A percentile compares a stretch with the other conserved stretches of the same genome.
These are phyloP conservation scores for Scutellaria galericulata DNA, from an alignment of 257 asterid genomes.

Conservation along the genomic window DNA sequence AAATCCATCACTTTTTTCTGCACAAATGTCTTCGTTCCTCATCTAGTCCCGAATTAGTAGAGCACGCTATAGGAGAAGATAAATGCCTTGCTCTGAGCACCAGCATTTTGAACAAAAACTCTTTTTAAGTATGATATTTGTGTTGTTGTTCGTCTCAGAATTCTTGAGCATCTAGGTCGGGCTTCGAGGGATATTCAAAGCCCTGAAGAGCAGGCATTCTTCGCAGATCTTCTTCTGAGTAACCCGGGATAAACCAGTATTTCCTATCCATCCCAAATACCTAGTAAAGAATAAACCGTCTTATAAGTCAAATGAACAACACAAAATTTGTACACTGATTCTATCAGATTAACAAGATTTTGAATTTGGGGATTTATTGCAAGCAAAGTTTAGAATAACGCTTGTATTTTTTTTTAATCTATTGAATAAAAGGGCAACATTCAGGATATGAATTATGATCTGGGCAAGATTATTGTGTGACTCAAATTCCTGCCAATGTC, in stretches of 20 bases:
- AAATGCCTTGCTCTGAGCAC: slow-evolving; percentile 26
- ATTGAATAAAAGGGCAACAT: background rate
- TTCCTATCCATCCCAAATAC: slow-evolving; percentile 71
- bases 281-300: slow-evolving; percentile 36
- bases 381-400: background rate
- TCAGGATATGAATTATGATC: background rate
- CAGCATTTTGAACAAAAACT: slow-evolving; percentile 11
- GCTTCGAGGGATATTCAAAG: slow-evolving; percentile 74
- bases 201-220: slow-evolving; percentile 80
- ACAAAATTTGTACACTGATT: background rate
- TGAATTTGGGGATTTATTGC: background rate
- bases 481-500: background rate
- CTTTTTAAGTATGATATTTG: slow-evolving; percentile 3
- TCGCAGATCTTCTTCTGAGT: slow-evolving; percentile 71
- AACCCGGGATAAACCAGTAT: slow-evolving; percentile 72
- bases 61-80: slow-evolving; percentile 24
- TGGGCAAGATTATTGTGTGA: background rate
- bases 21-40: slow-evolving; percentile 6
- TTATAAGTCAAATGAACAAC: background rate
- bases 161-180: slow-evolving; percentile 65
- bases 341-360: slow-evolving; percentile 5
- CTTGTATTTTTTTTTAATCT: background rate
- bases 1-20: slow-evolving; percentile 32
- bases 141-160: slow-evolving; percentile 37
- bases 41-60: too few relatives aligned